Evolutionary conservation across 2,329 filamentous ascomycete genomes (phyloP).

Genomic region (Neofusicoccum laricinum): DNA sequence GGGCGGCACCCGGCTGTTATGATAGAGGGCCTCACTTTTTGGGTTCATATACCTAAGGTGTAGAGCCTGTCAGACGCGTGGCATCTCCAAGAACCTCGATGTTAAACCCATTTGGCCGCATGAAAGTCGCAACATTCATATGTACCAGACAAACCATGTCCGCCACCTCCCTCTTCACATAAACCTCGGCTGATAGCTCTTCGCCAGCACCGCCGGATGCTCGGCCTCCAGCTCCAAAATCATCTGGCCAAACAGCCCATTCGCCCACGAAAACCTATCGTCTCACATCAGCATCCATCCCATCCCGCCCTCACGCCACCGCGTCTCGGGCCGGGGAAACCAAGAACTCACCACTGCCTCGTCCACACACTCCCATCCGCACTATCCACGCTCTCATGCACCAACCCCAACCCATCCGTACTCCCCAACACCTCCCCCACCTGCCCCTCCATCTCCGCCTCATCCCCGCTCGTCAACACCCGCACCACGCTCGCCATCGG

Average conservation of each 20-base stretch:
- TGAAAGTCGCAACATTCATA: too few species aligned
- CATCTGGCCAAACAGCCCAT: conserved; percentile 51
- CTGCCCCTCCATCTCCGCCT: conserved; percentile 45
- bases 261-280: conserved; percentile 50
- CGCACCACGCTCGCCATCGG: conserved; percentile 52
- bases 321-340: too few species aligned
- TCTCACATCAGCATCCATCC: neutral
- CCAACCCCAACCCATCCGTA: conserved; percentile 48
- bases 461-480: conserved; percentile 47
- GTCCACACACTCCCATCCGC: conserved; percentile 47
- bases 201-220: conserved; percentile 41
- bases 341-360: conserved; percentile 46
- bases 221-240: conserved; percentile 44
- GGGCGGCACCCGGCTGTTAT: too few species aligned
- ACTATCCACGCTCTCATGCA: conserved; percentile 52
- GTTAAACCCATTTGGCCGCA: too few species aligned
- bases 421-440: conserved; percentile 45
- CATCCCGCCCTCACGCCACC: too few species aligned
- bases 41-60: too few species aligned
- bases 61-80: too few species aligned
- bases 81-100: too few species aligned
- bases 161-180: neutral
- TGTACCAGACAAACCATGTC: too few species aligned
- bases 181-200: conserved; percentile 40
- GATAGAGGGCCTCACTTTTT: too few species aligned